Percentiles rank a stretch among this genome's conserved stretches.
These are phyloP conservation scores for Phaeosphaeriaceae sp. DNA, from an alignment of 2,329 filamentous ascomycete genomes.

Conservation along the genomic window DNA sequence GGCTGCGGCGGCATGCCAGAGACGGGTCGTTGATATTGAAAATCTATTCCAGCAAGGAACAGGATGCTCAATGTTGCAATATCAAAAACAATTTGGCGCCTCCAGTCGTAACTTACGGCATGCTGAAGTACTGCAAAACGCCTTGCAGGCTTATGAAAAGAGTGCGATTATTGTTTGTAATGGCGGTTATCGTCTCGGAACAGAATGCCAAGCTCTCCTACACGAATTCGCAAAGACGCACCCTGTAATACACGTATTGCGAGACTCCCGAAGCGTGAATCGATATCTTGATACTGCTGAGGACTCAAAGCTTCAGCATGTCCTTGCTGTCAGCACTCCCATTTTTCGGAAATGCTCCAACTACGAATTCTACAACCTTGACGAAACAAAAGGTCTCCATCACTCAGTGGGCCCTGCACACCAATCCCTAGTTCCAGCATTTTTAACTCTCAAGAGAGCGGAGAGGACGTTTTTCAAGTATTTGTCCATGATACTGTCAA, in stretches of 20 bases:
- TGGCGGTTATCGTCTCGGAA: conserved; percentile 68
- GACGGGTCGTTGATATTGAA: conserved; percentile 72
- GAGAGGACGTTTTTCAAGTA: conserved; percentile 74
- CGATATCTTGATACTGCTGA: conserved; percentile 63
- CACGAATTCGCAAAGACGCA: conserved; percentile 68
- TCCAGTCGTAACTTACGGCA: conserved; percentile 68
- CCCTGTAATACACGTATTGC: conserved; percentile 74
- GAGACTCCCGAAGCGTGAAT: conserved; percentile 69
- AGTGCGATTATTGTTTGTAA: conserved; percentile 74
- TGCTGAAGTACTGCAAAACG: conserved; percentile 65
- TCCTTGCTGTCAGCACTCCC: conserved; percentile 63
- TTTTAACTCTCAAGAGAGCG: conserved; percentile 69
- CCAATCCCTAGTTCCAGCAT: conserved; percentile 58
- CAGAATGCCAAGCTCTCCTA: conserved; percentile 64
- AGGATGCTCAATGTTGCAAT: conserved; percentile 65
- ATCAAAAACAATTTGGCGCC: conserved; percentile 68
- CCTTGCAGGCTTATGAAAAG: conserved; percentile 63
- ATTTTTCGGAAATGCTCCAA: conserved; percentile 72
- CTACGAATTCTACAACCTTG: conserved; percentile 77
- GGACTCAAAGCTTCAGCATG: conserved; percentile 61
- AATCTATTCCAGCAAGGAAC: conserved; percentile 68
- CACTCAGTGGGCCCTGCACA: conserved; percentile 32
- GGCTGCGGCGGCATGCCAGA: conserved; percentile 71
- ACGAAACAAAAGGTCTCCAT: conserved; percentile 55
- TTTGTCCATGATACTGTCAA: conserved; percentile 64